Percentiles rank a stretch among this genome's conserved stretches.
These are phyloP conservation scores for Peronosclerospora sorghi DNA, from an alignment of 352 stramenopile genomes.

Conservation along the genomic window DNA sequence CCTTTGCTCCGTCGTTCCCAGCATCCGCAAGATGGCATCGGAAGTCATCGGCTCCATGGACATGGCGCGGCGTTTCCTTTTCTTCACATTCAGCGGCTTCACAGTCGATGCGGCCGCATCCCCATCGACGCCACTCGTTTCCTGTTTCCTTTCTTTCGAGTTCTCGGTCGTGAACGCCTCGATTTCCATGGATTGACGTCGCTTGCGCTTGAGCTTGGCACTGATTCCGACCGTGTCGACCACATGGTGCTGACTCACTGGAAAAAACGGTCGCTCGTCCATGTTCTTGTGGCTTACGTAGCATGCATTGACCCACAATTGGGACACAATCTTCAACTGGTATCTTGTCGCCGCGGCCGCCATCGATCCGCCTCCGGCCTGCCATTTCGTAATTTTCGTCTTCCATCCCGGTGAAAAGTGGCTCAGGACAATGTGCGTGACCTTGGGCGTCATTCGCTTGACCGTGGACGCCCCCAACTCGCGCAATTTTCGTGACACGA, in stretches of 20 bases:
- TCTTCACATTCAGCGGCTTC: constrained; percentile 7
- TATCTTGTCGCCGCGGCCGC: constrained; percentile 14
- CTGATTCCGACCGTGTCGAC: neutral
- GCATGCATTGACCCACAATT: constrained; percentile 78
- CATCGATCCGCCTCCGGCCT: constrained; percentile 25
- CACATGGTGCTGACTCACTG: constrained; percentile 34
- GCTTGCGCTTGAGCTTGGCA: constrained; percentile 10
- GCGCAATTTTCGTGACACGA: constrained; percentile 51
- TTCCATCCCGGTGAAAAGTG: constrained; percentile 57
- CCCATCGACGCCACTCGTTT: neutral
- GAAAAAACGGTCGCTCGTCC: constrained; percentile 66
- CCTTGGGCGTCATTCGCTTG: constrained; percentile 47
- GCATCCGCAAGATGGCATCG: constrained; percentile 45
- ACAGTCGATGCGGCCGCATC: neutral
- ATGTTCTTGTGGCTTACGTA: constrained; percentile 59
- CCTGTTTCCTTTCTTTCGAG: neutral
- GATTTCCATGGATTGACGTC: constrained; percentile 15
- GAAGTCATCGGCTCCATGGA: constrained; percentile 67
- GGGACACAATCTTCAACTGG: constrained; percentile 65
- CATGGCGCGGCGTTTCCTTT: constrained; percentile 34
- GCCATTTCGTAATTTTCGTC: constrained; percentile 60
- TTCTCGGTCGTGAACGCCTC: constrained; percentile 2
- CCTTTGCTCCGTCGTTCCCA: constrained; percentile 20
- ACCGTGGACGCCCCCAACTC: constrained; percentile 57
- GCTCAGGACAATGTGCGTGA: constrained; percentile 74